Evolutionary conservation across 495 filamentous ascomycete species (phyloP), one percentile per base, ranked within the genome.

Genomic region (Penicillium odoratum): DNA sequence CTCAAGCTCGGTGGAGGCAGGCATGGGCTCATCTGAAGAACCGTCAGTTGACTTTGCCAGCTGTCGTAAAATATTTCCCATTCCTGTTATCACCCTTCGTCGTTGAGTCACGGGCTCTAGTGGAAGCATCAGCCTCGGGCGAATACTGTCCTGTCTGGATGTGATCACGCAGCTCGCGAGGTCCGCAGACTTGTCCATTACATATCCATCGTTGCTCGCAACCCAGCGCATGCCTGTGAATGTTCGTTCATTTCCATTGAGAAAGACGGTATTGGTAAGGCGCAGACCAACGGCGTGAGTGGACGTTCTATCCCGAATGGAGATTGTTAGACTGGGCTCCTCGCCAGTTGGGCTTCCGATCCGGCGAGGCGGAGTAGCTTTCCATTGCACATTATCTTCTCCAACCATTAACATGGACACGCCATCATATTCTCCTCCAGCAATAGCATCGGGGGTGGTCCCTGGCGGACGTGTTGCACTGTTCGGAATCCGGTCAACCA

Each of bases 21-120:
- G 88, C 38, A 82, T 78, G 8, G 74, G 58, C 34, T 72, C 65
- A 10, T 68, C 69, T 30, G 80, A 76, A 40, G 61, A 59, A 15
- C 61, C 62, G 26, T 74, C 69, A 16, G 80, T 74, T 40, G 85
- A 77, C 47, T 76, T 77, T 9, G 73, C 61, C 47, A 95, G 55
- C 34, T 84, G 81, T 47, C 89, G 85, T 25, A 96, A 69, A 44
- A 97, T 93, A 64, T 96, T 97, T 10, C 92, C 92, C 69, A 94
- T 84, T 42, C 88, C 81, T 18, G 81, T 77, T 15, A 83, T 70
- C 54, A 96, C 83, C 46, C 69, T 79, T 42, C 88, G 81, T 38
- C 87, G 79, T 28, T 76, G 68, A 0, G 88, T 91, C 6, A 96
- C 66, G 0, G 88, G 83, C 36, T 86, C 53, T 11, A 92, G 70